Percentiles rank a stretch among this genome's conserved stretches.
Evolutionary conservation across 495 filamentous ascomycete species (phyloP).

Genomic region (Penicillium cosmopolitanum): DNA sequence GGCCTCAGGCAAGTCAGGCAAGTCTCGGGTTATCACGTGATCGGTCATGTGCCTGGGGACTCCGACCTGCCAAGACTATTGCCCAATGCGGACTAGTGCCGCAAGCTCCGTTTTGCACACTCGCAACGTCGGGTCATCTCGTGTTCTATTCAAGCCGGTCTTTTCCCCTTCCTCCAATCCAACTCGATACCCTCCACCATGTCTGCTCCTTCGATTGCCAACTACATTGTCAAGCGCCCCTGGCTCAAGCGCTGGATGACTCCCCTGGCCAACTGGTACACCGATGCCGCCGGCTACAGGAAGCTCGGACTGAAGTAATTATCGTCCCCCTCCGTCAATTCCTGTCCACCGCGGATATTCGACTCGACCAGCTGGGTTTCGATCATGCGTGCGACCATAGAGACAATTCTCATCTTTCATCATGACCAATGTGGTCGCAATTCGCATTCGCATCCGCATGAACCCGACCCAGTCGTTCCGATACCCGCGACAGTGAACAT

Average conservation of each 20-base stretch:
- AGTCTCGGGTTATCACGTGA: constrained; percentile 9
- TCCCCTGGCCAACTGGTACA: constrained; percentile 84
- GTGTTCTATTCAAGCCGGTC: constrained; percentile 38
- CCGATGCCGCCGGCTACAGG: constrained; percentile 85
- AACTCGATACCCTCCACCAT: constrained; percentile 52
- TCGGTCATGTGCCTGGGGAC: constrained; percentile 14
- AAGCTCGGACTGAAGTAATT: constrained; percentile 86
- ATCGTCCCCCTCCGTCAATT: constrained; percentile 20
- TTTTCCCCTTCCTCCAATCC: constrained; percentile 35
- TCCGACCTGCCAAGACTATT: neutral
- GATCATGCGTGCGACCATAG: constrained; percentile 1
- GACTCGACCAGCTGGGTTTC: constrained; percentile 1
- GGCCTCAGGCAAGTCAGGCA: constrained; percentile 37
- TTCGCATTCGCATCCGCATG: constrained; percentile 14
- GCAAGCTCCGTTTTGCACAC: constrained; percentile 53
- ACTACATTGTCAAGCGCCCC: constrained; percentile 75
- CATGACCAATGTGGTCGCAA: neutral
- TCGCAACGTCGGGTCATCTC: constrained; percentile 50
- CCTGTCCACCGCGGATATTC: constrained; percentile 17
- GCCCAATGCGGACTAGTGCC: constrained; percentile 25
- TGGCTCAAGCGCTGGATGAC: constrained; percentile 78
- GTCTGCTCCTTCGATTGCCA: constrained; percentile 72
- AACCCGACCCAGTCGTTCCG: constrained; percentile 25
- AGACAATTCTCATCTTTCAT: neutral
- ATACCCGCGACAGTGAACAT: constrained; percentile 19